Percentiles rank a stretch among this genome's conserved stretches.
Conservation (phyloP, 768 basidiomycete genomes). For the Pisolithus microcarpus region DNA sequence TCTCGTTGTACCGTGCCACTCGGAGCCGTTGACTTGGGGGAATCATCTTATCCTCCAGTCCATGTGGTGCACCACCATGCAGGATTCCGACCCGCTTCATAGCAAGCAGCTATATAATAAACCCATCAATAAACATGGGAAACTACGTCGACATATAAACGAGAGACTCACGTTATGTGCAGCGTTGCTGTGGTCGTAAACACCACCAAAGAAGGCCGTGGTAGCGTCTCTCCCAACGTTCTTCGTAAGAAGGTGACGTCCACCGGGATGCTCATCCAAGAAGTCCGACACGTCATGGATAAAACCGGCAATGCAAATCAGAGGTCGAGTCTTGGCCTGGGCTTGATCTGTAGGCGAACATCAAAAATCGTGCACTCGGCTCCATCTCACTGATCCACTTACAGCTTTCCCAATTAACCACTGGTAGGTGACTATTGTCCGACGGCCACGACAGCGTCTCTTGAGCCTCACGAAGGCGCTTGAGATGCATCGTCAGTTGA, state of each 20-base stretch:
- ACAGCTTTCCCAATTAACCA: constrained; percentile 87
- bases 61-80: constrained; percentile 46
- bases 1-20: constrained; percentile 58
- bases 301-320: constrained; percentile 85
- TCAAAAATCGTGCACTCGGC: background rate
- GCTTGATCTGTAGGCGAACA: constrained; percentile 52
- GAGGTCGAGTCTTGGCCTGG: constrained; percentile 70
- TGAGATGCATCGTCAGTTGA: constrained; percentile 89
- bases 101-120: constrained; percentile 18
- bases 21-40: constrained; percentile 69
- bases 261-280: constrained; percentile 89
- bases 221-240: constrained; percentile 88
- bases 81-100: constrained; percentile 56
- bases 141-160: background rate
- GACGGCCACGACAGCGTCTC: constrained; percentile 76
- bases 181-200: constrained; percentile 84
- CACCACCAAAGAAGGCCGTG: constrained; percentile 89
- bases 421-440: constrained; percentile 64
- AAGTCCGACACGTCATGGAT: constrained; percentile 86
- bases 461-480: constrained; percentile 73
- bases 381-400: constrained; percentile 19
- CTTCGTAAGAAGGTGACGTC: constrained; percentile 75
- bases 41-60: constrained; percentile 52
- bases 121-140: constrained; percentile 1
- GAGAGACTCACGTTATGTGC: constrained; percentile 63